These are phyloP conservation scores for Hypsizygus marmoreus DNA, from an alignment of 768 basidiomycete genomes.

Conservation along the genomic window DNA sequence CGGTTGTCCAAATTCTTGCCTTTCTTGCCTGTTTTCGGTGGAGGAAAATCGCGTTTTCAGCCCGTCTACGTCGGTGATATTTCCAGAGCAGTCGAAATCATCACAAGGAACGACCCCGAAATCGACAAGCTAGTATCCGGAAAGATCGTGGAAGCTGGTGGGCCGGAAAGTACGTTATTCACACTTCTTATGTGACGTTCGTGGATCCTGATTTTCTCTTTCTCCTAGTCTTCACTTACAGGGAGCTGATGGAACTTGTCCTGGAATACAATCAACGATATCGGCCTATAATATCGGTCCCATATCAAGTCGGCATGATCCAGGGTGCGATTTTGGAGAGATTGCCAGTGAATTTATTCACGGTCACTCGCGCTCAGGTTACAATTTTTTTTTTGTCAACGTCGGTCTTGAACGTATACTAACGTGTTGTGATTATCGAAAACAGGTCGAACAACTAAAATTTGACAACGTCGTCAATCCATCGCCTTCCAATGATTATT, in stretches of 20 bases:
- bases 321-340: constrained; percentile 67
- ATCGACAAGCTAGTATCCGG: constrained; percentile 47
- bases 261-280: constrained; percentile 51
- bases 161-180: constrained; percentile 33
- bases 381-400: neutral
- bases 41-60: constrained; percentile 67
- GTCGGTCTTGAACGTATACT: constrained; percentile 1
- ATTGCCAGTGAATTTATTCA: constrained; percentile 65
- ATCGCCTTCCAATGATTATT: constrained; percentile 25
- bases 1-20: constrained; percentile 60
- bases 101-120: constrained; percentile 46
- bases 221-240: constrained; percentile 61
- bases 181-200: neutral
- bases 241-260: constrained; percentile 66
- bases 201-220: neutral
- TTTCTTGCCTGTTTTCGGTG: constrained; percentile 76
- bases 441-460: constrained; percentile 66
- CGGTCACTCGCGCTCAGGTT: constrained; percentile 72
- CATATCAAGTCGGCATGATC: constrained; percentile 61
- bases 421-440: constrained; percentile 25
- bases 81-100: constrained; percentile 59
- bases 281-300: constrained; percentile 64
- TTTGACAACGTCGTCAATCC: constrained; percentile 55
- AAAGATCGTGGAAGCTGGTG: constrained; percentile 49
- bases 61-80: constrained; percentile 76